These are phyloP conservation scores for Mychonastes homosphaera DNA, from an alignment of 139 green algal genomes.

Conservation along the genomic window DNA sequence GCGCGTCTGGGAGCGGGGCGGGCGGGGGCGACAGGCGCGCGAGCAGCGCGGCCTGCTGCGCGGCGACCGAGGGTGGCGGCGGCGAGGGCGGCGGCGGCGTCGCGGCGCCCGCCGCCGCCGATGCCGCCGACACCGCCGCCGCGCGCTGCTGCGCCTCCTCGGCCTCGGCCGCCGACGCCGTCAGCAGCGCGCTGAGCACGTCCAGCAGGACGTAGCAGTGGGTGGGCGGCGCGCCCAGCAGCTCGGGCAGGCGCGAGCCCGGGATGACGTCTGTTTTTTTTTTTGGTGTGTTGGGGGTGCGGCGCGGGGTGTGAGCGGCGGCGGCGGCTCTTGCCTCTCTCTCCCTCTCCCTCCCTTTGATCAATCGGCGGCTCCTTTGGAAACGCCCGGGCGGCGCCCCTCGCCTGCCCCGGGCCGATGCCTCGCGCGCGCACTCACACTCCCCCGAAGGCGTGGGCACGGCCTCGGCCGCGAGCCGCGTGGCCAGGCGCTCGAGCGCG, in stretches of 20 bases:
- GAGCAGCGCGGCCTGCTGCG: not conserved
- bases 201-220: conserved; percentile 32
- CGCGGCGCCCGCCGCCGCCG: not conserved
- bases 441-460: conserved; percentile 11
- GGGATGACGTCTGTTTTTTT: conserved; percentile 31
- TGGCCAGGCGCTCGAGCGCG: conserved; percentile 21
- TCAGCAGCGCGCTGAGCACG: not conserved
- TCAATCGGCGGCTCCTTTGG: no score
- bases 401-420: no score
- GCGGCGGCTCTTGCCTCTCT: no score
- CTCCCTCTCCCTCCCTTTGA: no score
- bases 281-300: no score
- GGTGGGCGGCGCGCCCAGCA: conserved; percentile 23
- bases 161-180: not conserved
- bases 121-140: conserved; percentile 11
- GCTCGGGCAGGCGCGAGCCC: conserved; percentile 5
- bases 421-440: conserved; percentile 29
- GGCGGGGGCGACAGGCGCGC: conserved; percentile 20
- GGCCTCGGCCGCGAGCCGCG: conserved; percentile 20
- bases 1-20: no score
- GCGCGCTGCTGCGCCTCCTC: conserved; percentile 13
- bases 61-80: not conserved
- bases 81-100: not conserved
- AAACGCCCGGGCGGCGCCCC: no score
- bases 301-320: no score